Evolutionary conservation across 805 yeast genomes (phyloP).

Genomic region (Jamesozyma piceae): DNA sequence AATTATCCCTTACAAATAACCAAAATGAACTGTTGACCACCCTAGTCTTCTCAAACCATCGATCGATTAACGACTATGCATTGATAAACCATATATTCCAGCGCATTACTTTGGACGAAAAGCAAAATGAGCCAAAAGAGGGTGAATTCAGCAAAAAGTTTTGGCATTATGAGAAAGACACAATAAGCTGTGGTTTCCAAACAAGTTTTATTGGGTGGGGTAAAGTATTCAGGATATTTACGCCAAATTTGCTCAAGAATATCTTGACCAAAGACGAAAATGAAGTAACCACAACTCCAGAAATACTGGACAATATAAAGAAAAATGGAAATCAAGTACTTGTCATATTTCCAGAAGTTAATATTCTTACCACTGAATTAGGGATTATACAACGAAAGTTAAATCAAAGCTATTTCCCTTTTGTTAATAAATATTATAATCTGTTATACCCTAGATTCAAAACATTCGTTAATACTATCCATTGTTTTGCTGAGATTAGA

Average conservation of each 20-base stretch:
- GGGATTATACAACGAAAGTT: conserved; percentile 42
- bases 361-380: conserved; percentile 47
- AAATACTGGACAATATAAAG: conserved; percentile 26
- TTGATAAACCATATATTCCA: conserved; percentile 35
- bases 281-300: conserved; percentile 36
- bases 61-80: conserved; percentile 57
- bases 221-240: conserved; percentile 52
- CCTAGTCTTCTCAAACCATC: conserved; percentile 43
- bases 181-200: conserved; percentile 32
- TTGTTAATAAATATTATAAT: conserved; percentile 49
- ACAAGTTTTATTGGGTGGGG: conserved; percentile 68
- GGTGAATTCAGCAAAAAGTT: neutral
- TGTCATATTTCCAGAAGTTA: conserved; percentile 78
- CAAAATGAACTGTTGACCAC: conserved; percentile 13
- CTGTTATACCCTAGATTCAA: conserved; percentile 73
- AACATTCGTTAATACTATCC: conserved; percentile 43
- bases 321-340: conserved; percentile 44
- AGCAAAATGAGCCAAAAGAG: neutral
- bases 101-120: neutral
- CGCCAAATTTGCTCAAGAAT: conserved; percentile 37
- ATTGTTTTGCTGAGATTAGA: conserved; percentile 23
- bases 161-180: neutral
- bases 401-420: conserved; percentile 40
- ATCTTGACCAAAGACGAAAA: conserved; percentile 58
- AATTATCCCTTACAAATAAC: conserved; percentile 8